phyloP scores from a whole-genome alignment of 306 rosid species.

The Prunus mongolica region DNA sequence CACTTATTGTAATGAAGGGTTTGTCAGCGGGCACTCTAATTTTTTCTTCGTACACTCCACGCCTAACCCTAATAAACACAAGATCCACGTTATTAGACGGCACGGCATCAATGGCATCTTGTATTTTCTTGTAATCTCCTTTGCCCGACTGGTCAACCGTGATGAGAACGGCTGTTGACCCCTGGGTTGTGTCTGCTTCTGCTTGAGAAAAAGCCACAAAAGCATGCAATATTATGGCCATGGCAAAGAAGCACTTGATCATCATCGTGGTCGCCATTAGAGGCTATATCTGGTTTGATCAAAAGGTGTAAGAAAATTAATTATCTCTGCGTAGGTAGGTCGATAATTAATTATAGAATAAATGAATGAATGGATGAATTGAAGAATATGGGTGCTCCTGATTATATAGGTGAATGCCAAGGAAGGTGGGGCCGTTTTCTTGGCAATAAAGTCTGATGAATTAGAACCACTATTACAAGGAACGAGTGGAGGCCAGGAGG shows the following conservation, averaged over 20 bases:
- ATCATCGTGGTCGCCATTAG: neutral
- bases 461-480: conserved; percentile 8
- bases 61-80: conserved; percentile 35
- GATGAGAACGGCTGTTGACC: conserved; percentile 30
- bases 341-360: neutral
- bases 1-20: conserved; percentile 50
- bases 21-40: conserved; percentile 40
- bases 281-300: neutral
- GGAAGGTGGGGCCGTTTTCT: conserved; percentile 27
- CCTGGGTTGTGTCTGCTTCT: neutral
- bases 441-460: conserved; percentile 6
- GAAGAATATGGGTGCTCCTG: neutral
- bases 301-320: neutral
- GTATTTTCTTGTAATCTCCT: conserved; percentile 41
- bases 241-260: neutral
- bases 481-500: conserved; percentile 15
- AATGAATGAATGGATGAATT: neutral
- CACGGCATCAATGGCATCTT: conserved; percentile 48
- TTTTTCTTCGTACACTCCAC: conserved; percentile 43
- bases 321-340: too few relatives aligned
- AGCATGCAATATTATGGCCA: neutral
- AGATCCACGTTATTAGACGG: conserved; percentile 37
- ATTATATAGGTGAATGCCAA: conserved; percentile 22
- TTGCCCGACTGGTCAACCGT: conserved; percentile 44
- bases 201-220: conserved; percentile 12